Percentiles rank a stretch among this genome's conserved stretches.
Evolutionary conservation across 805 yeast species (phyloP).

Genomic region (Candida xyloterini): DNA sequence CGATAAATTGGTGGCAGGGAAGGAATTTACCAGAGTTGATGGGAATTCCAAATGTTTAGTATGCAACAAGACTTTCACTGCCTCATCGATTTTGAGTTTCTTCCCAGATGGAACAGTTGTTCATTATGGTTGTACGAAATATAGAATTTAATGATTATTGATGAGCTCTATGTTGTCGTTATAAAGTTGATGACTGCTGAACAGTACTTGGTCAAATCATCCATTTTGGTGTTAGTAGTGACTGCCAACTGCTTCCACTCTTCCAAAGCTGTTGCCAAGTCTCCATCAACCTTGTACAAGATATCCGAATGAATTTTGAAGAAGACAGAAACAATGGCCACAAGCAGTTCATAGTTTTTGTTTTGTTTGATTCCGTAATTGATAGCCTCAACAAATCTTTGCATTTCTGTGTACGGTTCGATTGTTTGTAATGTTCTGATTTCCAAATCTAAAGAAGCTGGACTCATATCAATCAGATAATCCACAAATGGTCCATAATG

Average conservation of each 20-base stretch:
- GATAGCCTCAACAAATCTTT: slow-evolving; percentile 65
- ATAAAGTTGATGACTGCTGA: slow-evolving; percentile 73
- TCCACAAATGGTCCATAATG: slow-evolving; percentile 52
- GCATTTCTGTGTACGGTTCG: slow-evolving; percentile 66
- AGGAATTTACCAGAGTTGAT: slow-evolving; percentile 36
- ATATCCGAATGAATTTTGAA: slow-evolving; percentile 82
- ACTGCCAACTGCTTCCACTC: slow-evolving; percentile 46
- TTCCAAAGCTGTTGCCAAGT: slow-evolving; percentile 28
- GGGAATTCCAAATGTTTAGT: slow-evolving; percentile 54
- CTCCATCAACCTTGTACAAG: slow-evolving; percentile 34
- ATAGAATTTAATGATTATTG: slow-evolving; percentile 16
- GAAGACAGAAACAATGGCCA: slow-evolving; percentile 75
- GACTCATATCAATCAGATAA: slow-evolving; percentile 59
- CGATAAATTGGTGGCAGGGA: slow-evolving; percentile 36
- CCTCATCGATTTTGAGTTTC: slow-evolving; percentile 43
- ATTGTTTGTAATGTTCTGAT: slow-evolving; percentile 69
- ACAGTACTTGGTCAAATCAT: slow-evolving; percentile 71
- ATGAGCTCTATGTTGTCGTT: slow-evolving; percentile 31
- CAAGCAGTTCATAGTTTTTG: slow-evolving; percentile 68
- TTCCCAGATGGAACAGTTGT: slow-evolving; percentile 44
- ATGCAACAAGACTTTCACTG: slow-evolving; percentile 54
- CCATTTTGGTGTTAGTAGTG: slow-evolving; percentile 48
- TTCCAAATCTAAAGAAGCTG: slow-evolving; percentile 80
- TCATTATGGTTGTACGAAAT: slow-evolving; percentile 53
- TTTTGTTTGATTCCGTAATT: slow-evolving; percentile 54